Evolutionary conservation across 495 filamentous ascomycete genomes (phyloP).

Genomic region (Copromyces sp.): DNA sequence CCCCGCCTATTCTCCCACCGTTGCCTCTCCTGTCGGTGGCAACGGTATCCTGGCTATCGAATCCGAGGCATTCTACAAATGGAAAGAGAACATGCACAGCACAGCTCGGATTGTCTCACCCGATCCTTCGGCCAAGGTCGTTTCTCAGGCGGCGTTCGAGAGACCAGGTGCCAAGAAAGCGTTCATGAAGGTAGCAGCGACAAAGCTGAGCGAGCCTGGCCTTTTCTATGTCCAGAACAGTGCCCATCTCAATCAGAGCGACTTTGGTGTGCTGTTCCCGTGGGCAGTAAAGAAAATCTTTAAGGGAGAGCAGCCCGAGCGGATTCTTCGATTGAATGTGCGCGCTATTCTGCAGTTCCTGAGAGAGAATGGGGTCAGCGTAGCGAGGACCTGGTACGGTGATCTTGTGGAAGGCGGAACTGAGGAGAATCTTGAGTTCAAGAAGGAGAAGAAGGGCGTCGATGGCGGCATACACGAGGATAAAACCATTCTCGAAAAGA

Average conservation of each 20-base stretch:
- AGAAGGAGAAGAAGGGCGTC: slow-evolving; percentile 1
- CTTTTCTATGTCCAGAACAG: slow-evolving; percentile 54
- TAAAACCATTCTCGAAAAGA: slow-evolving; percentile 26
- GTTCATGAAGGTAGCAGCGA: background rate
- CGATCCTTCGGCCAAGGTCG: slow-evolving; percentile 26
- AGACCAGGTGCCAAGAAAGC: background rate
- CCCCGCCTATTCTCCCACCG: slow-evolving; percentile 44
- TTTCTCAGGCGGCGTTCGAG: slow-evolving; percentile 9
- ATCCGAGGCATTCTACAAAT: slow-evolving; percentile 61
- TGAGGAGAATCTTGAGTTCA: slow-evolving; percentile 9
- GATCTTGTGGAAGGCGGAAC: slow-evolving; percentile 39
- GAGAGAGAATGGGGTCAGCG: slow-evolving; percentile 37
- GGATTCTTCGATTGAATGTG: slow-evolving; percentile 51
- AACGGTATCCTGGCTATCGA: slow-evolving; percentile 50
- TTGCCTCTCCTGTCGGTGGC: slow-evolving; percentile 31
- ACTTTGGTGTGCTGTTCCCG: slow-evolving; percentile 72
- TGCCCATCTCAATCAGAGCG: slow-evolving; percentile 64
- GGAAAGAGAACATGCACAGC: slow-evolving; percentile 51
- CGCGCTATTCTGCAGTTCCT: slow-evolving; percentile 54
- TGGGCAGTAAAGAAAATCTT: slow-evolving; percentile 49
- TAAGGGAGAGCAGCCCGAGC: slow-evolving; percentile 49
- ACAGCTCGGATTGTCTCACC: slow-evolving; percentile 48
- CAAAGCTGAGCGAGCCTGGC: slow-evolving; percentile 29
- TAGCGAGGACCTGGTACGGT: slow-evolving; percentile 38
- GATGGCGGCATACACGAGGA: slow-evolving; percentile 21